Base-by-base conservation (phyloP, 2,329 filamentous ascomycete species). In the Calonectria henricotiae region DNA sequence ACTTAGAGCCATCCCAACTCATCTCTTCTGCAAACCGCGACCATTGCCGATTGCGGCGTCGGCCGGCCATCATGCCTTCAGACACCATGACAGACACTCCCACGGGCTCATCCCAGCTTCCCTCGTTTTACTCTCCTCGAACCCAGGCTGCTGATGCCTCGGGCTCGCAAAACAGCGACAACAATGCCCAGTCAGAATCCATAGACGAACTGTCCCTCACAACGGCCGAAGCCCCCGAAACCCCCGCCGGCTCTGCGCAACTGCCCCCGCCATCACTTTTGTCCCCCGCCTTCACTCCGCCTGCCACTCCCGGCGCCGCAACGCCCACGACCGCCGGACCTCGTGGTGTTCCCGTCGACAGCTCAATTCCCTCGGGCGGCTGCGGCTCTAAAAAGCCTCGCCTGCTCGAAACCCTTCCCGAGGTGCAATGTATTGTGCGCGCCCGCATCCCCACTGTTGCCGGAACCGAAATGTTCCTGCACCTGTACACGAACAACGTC, bases 381-480 rank as follows among this genome's bases (percentile, higher is more conserved):
- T 91, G 89, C 74, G 89, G 89, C 32, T 84, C 85, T 62, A 91
- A 91, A 80, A 86, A 89, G 37, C 94, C 94, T 0, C 91, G 90
- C 69, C 86, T 98, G 25, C 89, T 98, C 7, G 87, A 92, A 74
- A 89, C 87, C 15, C 86, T 98, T 1, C 96, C 96, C 8, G 84
- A 93, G 27, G 96, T 99, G n/a, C 91, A 94, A 80, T 99, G 96
- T 84, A 91, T 97, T 74, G 96, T 98, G 60, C 93, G 96, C 75
- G 96, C 96, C 20, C 92, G 96, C 65, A 99, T 99, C 77, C 96
- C 96, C 0, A 98, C 96, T 0, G 96, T 94, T 2, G 91, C 89
- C 0, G 96, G 96, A 4, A 93, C 95, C 12, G 95, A 99, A 82
- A 98, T 99, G 95, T 99, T 97, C 83, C 84, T 99, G 62, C 96